Evolutionary conservation across 805 yeast genomes (phyloP), one percentile per base, ranked within the genome.

Genomic region (Vanderwaltozyma verrucispora): DNA sequence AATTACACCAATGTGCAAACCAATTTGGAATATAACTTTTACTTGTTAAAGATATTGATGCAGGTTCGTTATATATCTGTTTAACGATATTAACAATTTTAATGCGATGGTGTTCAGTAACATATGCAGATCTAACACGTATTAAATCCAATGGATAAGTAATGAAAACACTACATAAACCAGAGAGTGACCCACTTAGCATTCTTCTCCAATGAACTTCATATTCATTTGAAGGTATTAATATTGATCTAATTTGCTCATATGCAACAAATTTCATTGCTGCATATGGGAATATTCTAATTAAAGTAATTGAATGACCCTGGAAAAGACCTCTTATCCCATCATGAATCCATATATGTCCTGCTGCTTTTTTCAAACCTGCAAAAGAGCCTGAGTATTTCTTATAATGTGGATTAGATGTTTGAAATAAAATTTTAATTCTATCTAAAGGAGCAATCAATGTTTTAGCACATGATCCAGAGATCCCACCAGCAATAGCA

Each of bases 391-490:
- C 96, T 7, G 94, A 68, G 56, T 74, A 86, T 55, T 80, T 74
- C 28, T 73, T 62, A 51, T 84, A 92, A 43, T 81, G 89, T 0
- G 97, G 96, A 53, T 89, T 87, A 15, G 89, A 76, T 2, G 98
- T 92, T 62, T 92, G 98, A 61, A 92, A 92, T 33, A 92, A 65
- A 53, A 92, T 92, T 63, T 92, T 92, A 47, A 92, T 89, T 50
- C 98, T 71, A 60, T 92, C 98, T 40, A 92, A 61, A 1, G 98
- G 98, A 1, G 98, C 98, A 31, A 92, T 84, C 38, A 88, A 66
- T 0, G 97, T 86, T 54, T 92, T 92, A 3, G 96, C 97, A n/a
- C 92, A 85, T 37, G 87, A 77, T 1, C 98, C 98, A 0, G 97
- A 96, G 3, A 84, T 49, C 2, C 98, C 98, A 15, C 98, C 98